Base-by-base conservation (phyloP, 108 stramenopile genomes). In the Cyclotella choctawhatcheeana region DNA sequence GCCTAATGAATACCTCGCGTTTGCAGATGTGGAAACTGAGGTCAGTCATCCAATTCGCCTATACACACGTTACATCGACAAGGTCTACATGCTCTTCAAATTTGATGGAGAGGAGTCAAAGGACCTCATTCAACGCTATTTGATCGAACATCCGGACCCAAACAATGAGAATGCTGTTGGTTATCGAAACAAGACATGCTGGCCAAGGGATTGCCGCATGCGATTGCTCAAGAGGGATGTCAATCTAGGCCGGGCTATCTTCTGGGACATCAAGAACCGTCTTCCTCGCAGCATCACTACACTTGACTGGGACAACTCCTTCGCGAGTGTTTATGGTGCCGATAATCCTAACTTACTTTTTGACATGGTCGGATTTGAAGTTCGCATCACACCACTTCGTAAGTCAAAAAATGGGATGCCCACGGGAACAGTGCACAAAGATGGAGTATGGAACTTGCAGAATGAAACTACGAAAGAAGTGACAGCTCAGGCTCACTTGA, bases 91-190 rank as follows among this genome's bases (percentile, higher is more conserved):
- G 69, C 71, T 98, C 37, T 93, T 99, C 83, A 95, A 89, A 58
- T 98, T 99, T 71, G 96, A 97, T 68, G 82, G 93, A 0, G 93
- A 93, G 52, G 99, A 99, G 43, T 84, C 89, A 13, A 96, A 96
- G 68, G 99, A 99, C 65, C 86, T 99, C 24, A 98, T 99, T 64
- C 99, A 99, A 84, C 87, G 99, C 27, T 98, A 93, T 73, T 82
- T 99, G 26, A 99, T 98, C 58, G 99, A 98, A 80, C 97, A 99
- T 64, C 99, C 99, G 21, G 99, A 99, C 83, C 99, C 99, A 1
- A 99, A 99, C 88, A 99, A 98, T 81, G 98, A 98, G 79, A 99
- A 98, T 83, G 96, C 97, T 29, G 99, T 99, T 47, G 99, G 99
- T 7, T 99, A 99, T 81, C 92, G 95, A 68, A 99, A 98, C 88